phyloP scores from a whole-genome alignment of 2,329 filamentous ascomycete species.

The Septoria linicola region DNA sequence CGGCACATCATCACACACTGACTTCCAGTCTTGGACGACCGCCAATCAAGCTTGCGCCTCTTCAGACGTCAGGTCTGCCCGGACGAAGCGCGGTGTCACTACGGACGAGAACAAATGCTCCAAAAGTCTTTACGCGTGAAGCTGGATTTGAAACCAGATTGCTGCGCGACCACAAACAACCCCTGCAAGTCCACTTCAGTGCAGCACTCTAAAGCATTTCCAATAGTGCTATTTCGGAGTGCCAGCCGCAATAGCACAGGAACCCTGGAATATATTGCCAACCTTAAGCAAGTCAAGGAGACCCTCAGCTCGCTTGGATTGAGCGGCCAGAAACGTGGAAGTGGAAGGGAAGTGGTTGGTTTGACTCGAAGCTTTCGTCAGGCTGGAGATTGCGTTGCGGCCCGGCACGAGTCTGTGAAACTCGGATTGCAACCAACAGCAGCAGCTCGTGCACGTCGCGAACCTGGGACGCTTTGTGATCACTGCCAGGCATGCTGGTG shows the following conservation, averaged over 20 bases:
- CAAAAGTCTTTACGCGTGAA: not conserved
- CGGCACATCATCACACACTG: not conserved
- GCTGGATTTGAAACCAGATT: not conserved
- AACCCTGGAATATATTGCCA: slow-evolving; percentile 3
- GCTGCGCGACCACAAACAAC: not conserved
- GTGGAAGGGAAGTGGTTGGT: slow-evolving; percentile 5
- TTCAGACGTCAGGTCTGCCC: not conserved
- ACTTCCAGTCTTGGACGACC: not conserved
- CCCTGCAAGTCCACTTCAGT: not conserved
- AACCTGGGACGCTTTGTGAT: not conserved
- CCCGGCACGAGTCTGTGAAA: not conserved
- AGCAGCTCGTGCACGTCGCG: not conserved
- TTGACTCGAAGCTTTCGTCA: slow-evolving; percentile 5
- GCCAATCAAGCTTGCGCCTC: not conserved
- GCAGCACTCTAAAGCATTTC: not conserved
- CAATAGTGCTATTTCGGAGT: slow-evolving; percentile 5
- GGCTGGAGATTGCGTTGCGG: slow-evolving; percentile 5
- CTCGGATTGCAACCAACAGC: not conserved
- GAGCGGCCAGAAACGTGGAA: not conserved
- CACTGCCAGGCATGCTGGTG: slow-evolving; percentile 2
- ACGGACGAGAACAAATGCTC: not conserved
- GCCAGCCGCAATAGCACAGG: not conserved
- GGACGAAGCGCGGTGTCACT: not conserved
- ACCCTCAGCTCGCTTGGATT: slow-evolving; percentile 3
- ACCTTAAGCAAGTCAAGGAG: slow-evolving; percentile 2